Evolutionary conservation across 768 basidiomycete genomes (phyloP), one percentile per base, ranked within the genome.

Genomic region (Boletus pseudo-olivaceus): DNA sequence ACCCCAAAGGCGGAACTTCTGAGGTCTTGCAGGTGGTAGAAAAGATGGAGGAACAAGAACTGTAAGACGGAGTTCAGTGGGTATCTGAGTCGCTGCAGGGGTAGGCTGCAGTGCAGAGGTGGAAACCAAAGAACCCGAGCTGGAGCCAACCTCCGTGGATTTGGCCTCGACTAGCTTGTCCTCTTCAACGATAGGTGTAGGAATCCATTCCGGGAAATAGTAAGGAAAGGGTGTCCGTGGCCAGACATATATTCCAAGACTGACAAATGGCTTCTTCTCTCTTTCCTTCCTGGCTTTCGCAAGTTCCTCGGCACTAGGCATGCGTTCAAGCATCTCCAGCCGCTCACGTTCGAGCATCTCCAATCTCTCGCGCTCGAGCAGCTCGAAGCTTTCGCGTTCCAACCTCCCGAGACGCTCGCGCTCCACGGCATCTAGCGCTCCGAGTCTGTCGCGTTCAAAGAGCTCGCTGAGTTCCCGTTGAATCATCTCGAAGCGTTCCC

Each of bases 1-100:
- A 48, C 87, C 87, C 87, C 87, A 89, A 19, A 89, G 75, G n/a
- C 77, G 78, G 14, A 82, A 83, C 29, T 69, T 78, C 6, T 67
- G 56, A 12, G 85, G 85, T 48, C 80, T 77, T 44, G 76, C 70
- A 14, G 75, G 70, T 0, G 86, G 87, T 20, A 89, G 74, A 61
- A 80, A 79, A 2, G 78, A 76, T 23, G 74, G 71, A 0, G 88
- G 85, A 54, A 90, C 77, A 63, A 85, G 68, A 49, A 88, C 73
- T 1, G 82, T 80, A 29, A 79, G 67, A 10, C 69, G 67, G 19
- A 72, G 59, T 46, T 72, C 71, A 2, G 71, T 67, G 7, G 63
- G 66, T 34, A 58, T 56, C 40, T 58, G 63, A 23, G 53, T 49
- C 15, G 30, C 19, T n/a, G 60, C 43, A 26, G 58, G 37, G 10